Conservation (phyloP, 441 rosid species). For the Bocquillonia castaneifolia region DNA sequence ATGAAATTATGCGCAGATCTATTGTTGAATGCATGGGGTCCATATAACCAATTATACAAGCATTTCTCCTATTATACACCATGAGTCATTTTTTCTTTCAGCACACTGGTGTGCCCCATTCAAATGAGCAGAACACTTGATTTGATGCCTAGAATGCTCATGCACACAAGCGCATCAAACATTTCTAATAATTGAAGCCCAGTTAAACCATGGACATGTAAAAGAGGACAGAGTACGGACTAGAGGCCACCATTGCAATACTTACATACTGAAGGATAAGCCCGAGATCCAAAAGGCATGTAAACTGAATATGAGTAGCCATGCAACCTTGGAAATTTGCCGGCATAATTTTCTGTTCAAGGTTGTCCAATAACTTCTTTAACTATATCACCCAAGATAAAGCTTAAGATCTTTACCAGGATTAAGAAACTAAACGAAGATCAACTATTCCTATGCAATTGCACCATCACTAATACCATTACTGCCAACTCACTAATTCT, state of each 20-base stretch:
- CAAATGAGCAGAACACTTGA: not conserved
- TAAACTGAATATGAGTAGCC: not conserved
- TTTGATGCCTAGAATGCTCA: not conserved
- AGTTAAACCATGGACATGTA: constrained; percentile 5
- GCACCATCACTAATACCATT: not conserved
- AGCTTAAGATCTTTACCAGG: not conserved
- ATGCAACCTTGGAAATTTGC: constrained; percentile 1
- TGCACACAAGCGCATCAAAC: not conserved
- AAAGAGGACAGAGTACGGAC: not conserved
- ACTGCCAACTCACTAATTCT: not conserved
- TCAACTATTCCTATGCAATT: not conserved
- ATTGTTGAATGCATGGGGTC: too few relatives aligned
- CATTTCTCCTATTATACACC: too few relatives aligned
- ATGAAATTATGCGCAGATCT: too few relatives aligned
- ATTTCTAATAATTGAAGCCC: not conserved
- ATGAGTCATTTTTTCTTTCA: not conserved
- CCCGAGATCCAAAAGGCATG: not conserved
- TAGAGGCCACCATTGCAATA: not conserved
- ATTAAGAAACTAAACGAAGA: constrained; percentile 11
- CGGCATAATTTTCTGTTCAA: not conserved
- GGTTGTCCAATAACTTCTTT: not conserved
- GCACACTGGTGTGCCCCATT: not conserved
- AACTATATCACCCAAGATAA: not conserved
- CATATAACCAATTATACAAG: not conserved
- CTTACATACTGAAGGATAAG: not conserved